These are phyloP conservation scores for Rhodosporidiobolus odoratus DNA, from an alignment of 768 basidiomycete genomes.

Conservation along the genomic window DNA sequence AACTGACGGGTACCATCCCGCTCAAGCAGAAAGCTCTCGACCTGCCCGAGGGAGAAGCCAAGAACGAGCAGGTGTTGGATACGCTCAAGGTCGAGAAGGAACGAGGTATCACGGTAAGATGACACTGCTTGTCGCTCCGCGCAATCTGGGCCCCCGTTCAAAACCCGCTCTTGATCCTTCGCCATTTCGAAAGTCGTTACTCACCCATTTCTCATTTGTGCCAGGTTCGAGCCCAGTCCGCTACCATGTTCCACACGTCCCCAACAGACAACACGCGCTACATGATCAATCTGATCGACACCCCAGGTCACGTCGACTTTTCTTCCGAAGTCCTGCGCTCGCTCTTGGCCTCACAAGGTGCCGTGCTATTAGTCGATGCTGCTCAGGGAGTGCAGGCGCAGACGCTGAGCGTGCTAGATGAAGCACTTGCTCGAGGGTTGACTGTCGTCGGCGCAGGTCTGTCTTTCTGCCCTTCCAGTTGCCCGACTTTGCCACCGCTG, in stretches of 20 bases:
- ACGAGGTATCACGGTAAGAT: slow-evolving; percentile 75
- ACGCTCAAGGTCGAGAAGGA: slow-evolving; percentile 96
- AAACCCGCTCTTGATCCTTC: too few relatives aligned
- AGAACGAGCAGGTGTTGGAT: slow-evolving; percentile 79
- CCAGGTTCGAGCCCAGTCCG: slow-evolving; percentile 24
- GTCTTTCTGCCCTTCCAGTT: slow-evolving; percentile 47
- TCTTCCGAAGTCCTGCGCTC: slow-evolving; percentile 93
- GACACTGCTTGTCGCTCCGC: slow-evolving; percentile 63
- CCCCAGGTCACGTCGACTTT: slow-evolving; percentile 97
- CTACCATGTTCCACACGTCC: slow-evolving; percentile 69
- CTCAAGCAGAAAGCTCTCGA: background rate
- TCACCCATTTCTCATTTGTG: slow-evolving; percentile 62
- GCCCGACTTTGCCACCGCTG: background rate
- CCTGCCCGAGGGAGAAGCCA: slow-evolving; percentile 57
- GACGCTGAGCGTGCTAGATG: slow-evolving; percentile 88
- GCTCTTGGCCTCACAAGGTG: slow-evolving; percentile 88
- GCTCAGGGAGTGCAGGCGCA: slow-evolving; percentile 83
- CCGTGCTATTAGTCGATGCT: slow-evolving; percentile 72
- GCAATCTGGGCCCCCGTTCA: too few relatives aligned
- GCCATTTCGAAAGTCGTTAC: too few relatives aligned
- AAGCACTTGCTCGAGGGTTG: slow-evolving; percentile 72
- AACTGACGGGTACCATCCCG: slow-evolving; percentile 81
- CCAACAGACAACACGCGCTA: slow-evolving; percentile 52
- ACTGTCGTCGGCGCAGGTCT: slow-evolving; percentile 45
- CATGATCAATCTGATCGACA: slow-evolving; percentile 91